A percentile compares a stretch with the other conserved stretches of the same genome.
Evolutionary conservation across 1,139 yeast species (phyloP).

Genomic region (Sugiyamaella neomexicana): DNA sequence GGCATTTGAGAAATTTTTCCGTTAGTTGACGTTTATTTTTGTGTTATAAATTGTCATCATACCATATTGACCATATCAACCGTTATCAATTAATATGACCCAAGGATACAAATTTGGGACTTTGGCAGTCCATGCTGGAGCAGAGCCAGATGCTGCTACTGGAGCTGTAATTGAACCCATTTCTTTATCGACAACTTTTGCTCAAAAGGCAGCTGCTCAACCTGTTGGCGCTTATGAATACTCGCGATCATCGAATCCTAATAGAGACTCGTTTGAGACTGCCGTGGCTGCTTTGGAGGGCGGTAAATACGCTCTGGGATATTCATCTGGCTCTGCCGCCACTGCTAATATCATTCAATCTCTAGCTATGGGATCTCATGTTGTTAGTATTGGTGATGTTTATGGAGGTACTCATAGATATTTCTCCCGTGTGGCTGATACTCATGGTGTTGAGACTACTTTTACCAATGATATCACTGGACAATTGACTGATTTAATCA

Average conservation of each 20-base stretch:
- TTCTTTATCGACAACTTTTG: constrained; percentile 82
- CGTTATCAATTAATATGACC: constrained; percentile 17
- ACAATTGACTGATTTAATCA: constrained; percentile 59
- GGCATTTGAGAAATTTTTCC: not conserved
- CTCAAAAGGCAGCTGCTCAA: constrained; percentile 71
- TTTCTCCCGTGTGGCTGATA: constrained; percentile 80
- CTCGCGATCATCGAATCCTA: constrained; percentile 86
- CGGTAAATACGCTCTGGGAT: constrained; percentile 76
- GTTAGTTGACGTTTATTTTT: not conserved
- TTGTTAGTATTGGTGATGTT: constrained; percentile 81
- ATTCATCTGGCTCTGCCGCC: constrained; percentile 84
- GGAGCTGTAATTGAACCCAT: constrained; percentile 90
- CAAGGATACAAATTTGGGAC: constrained; percentile 57
- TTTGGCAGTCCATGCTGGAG: constrained; percentile 81
- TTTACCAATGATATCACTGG: constrained; percentile 65
- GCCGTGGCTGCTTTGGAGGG: constrained; percentile 80
- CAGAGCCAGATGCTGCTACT: constrained; percentile 68
- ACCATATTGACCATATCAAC: not conserved
- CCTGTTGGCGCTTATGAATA: constrained; percentile 83
- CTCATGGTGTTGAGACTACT: constrained; percentile 72
- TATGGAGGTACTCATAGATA: constrained; percentile 94
- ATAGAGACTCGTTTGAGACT: constrained; percentile 77
- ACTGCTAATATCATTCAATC: constrained; percentile 78
- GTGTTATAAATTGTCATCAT: not conserved
- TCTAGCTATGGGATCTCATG: constrained; percentile 70